These are phyloP conservation scores for Globisporangium camurandrum DNA, from an alignment of 352 stramenopile species.

Conservation along the genomic window DNA sequence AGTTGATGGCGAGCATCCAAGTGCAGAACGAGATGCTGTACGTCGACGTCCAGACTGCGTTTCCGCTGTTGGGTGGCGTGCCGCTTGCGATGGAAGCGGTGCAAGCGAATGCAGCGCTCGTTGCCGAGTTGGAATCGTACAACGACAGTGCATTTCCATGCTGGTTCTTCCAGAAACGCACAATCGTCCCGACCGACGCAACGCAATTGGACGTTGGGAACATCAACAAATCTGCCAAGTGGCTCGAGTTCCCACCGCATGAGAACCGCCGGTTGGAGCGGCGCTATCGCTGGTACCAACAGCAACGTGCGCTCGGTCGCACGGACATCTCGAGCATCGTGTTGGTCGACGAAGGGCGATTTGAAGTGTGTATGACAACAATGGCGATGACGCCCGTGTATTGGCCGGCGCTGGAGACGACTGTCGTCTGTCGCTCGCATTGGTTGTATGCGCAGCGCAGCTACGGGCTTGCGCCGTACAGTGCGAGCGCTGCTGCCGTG, in stretches of 20 bases:
- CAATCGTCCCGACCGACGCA: neutral
- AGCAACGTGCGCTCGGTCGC: slow-evolving; percentile 30
- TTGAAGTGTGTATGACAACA: slow-evolving; percentile 69
- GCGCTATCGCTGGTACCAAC: slow-evolving; percentile 57
- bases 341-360: slow-evolving; percentile 71
- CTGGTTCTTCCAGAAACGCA: slow-evolving; percentile 73
- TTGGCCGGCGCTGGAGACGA: slow-evolving; percentile 61
- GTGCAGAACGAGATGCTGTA: slow-evolving; percentile 84
- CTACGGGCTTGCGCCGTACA: slow-evolving; percentile 76
- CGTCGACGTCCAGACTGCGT: slow-evolving; percentile 45
- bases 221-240: slow-evolving; percentile 17
- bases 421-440: slow-evolving; percentile 57
- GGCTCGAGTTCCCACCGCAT: slow-evolving; percentile 73
- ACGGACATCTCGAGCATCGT: slow-evolving; percentile 52
- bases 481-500: slow-evolving; percentile 30
- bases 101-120: slow-evolving; percentile 28
- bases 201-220: neutral
- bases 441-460: slow-evolving; percentile 82
- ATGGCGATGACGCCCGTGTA: slow-evolving; percentile 82
- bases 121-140: slow-evolving; percentile 36
- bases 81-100: slow-evolving; percentile 37
- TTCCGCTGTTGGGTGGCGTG: slow-evolving; percentile 37
- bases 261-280: slow-evolving; percentile 67
- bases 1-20: slow-evolving; percentile 80
- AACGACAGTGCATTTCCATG: slow-evolving; percentile 59